phyloP scores from a whole-genome alignment of 2,329 filamentous ascomycete genomes.

The Botrytis fabae region DNA sequence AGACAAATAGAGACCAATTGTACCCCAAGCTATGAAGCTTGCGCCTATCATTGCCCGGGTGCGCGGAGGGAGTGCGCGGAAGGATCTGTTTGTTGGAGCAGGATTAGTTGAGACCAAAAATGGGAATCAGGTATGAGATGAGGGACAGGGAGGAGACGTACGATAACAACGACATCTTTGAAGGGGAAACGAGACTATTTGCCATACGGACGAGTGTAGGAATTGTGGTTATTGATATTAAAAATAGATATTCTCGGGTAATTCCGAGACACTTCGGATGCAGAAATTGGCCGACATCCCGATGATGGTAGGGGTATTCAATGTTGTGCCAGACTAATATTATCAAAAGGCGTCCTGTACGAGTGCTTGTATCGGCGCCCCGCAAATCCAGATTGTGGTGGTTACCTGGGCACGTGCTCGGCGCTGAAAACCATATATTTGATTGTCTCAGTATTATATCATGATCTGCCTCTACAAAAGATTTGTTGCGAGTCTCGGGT shows the following conservation, averaged over 20 bases:
- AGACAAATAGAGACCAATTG: conserved; percentile 69
- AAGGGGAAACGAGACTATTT: neutral
- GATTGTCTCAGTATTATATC: neutral
- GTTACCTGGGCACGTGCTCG: neutral
- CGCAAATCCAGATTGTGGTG: neutral
- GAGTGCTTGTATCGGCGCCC: neutral
- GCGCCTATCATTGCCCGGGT: conserved; percentile 71
- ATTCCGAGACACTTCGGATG: neutral
- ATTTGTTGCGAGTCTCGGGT: neutral
- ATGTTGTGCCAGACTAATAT: neutral
- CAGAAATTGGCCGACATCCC: neutral
- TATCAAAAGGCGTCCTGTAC: neutral
- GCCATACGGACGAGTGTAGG: too few relatives aligned
- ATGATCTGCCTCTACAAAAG: neutral
- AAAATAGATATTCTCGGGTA: neutral
- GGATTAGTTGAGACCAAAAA: neutral
- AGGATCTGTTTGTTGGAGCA: conserved; percentile 42
- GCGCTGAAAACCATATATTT: neutral
- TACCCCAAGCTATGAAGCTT: conserved; percentile 75
- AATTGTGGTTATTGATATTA: neutral
- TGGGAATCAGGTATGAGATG: too few relatives aligned
- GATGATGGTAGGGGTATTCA: neutral
- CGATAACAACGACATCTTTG: conserved; percentile 19
- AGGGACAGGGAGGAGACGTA: neutral
- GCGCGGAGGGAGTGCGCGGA: conserved; percentile 68